Base-by-base conservation (phyloP, 306 rosid species). In the Hippophae gyantsensis region DNA sequence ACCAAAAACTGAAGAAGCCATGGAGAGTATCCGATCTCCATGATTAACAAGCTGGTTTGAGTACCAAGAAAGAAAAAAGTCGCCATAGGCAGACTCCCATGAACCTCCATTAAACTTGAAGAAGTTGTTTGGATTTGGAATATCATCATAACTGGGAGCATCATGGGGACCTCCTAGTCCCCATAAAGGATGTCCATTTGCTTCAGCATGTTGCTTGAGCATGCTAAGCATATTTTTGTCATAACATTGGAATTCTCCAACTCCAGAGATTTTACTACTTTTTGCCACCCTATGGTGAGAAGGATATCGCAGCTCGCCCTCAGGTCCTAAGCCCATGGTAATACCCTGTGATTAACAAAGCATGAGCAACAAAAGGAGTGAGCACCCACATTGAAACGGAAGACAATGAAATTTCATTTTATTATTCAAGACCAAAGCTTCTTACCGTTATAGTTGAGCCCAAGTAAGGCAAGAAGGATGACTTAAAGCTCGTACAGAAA, bases 151-250 rank as follows among this genome's bases (percentile, higher is more conserved):
- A 53, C 66, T 57, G 13, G 99, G 84, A 26, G 64, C 87, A 70
- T 93, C 97, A 42, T 93, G 99, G 23, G 97, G 99, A 57, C 99
- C 97, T 25, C 94, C 97, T 41, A 88, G 89, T 46, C 99, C 99
- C 95, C 96, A 93, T 7, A 78, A 46, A 54, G 97, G 89, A 67
- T 88, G 82, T 65, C 97, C 94, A 4, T 69, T 43, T 57, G 73
- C 78, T 70, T 86, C 85, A n/a, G 99, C 97, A 54, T 75, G 87
- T 54, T 80, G 74, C 72, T 84, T 84, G 23, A 93, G 93, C 74
- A 57, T 9, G 64, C 68, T 51, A 52, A 88, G 97, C 86, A 88
- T 93, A 80, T 82, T 78, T 58, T 80, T 62, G 64, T 93, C 95
- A 72, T 86, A 93, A 64, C 99, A 86, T 65, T 93, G 99, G 74